Evolutionary conservation across 2,329 filamentous ascomycete species (phyloP), one percentile per base, ranked within the genome.

Genomic region (Aspergillus sp.): DNA sequence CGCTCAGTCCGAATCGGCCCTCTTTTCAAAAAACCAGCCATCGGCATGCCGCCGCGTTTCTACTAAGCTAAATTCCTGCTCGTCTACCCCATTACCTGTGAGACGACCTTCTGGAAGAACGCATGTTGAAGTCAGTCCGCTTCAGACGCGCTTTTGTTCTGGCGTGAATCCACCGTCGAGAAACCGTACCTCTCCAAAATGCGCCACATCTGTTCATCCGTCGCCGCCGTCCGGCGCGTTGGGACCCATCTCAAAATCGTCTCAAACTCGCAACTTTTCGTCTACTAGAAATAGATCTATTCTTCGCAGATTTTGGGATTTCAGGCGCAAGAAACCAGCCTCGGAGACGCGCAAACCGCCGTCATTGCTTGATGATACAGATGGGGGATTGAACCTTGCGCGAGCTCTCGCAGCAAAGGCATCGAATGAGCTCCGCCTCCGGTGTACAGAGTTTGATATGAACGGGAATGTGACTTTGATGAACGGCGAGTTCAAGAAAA

Each of bases 401-500:
- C 84, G 91, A 42, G 85, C 88, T 44, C 80, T 91, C 67, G 83
- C 86, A 51, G 83, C 86, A 47, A 95, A 93, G 75, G 89, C 90
- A 3, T 87, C 89, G 24, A 88, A 93, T 56, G 92, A 97, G 73
- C 85, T 93, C 30, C 88, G 91, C 58, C 80, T 99, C 64, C 85
- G 95, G 53, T 99, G 95, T 71, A 99, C 95, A 1, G 95, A 99
- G 74, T 90, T 98, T 58, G 92, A 98, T 68, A 91, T 93, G 72
- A 86, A 90, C 68, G 95, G 95, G 41, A 89, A 96, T 66, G 92
- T 97, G 24, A 96, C 93, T 18, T 80, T 98, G 57, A 89, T 96
- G 18, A 96, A 96, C 71, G 91, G 92, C 58, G 95, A 98, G 74
- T 98, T 97, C 76, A 96, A 95, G 78, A 99, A 99, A 82, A 95